Evolutionary conservation across 106 monocot genomes (phyloP).

Genomic region (Dendrobium catenatum): DNA sequence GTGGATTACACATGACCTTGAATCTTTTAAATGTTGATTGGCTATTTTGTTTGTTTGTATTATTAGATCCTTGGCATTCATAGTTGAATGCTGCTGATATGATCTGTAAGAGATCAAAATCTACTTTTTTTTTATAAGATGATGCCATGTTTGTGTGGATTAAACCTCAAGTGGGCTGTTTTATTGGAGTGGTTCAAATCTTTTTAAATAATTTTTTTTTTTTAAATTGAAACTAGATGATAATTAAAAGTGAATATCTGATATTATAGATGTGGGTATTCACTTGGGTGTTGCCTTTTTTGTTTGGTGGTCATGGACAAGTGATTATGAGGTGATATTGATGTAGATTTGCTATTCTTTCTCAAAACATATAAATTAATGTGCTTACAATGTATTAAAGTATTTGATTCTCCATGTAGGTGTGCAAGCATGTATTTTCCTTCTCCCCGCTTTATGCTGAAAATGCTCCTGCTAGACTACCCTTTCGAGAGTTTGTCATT

Average conservation of each 20-base stretch:
- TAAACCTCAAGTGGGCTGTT: not conserved
- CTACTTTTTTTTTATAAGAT: not conserved
- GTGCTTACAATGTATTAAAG: not conserved
- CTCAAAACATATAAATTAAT: not conserved
- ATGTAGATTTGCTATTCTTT: not conserved
- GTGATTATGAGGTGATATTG: not conserved
- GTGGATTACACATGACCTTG: not conserved
- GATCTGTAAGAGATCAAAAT: not conserved
- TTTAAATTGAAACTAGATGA: not conserved
- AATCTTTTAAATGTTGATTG: not conserved
- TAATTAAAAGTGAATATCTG: not conserved
- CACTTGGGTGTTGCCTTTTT: not conserved
- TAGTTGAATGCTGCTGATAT: not conserved
- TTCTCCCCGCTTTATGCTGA: slow-evolving; percentile 97
- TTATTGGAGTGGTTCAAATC: not conserved
- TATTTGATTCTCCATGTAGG: slow-evolving; percentile 37
- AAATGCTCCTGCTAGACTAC: slow-evolving; percentile 88
- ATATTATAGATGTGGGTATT: not conserved
- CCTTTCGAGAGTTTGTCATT: slow-evolving; percentile 84
- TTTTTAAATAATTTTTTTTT: not conserved
- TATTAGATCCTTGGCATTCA: not conserved
- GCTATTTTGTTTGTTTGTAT: not conserved
- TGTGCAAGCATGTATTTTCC: slow-evolving; percentile 95
- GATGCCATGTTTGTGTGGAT: not conserved
- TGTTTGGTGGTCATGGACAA: not conserved